phyloP scores from a whole-genome alignment of 352 stramenopile genomes.

The Phytophthora europaea region DNA sequence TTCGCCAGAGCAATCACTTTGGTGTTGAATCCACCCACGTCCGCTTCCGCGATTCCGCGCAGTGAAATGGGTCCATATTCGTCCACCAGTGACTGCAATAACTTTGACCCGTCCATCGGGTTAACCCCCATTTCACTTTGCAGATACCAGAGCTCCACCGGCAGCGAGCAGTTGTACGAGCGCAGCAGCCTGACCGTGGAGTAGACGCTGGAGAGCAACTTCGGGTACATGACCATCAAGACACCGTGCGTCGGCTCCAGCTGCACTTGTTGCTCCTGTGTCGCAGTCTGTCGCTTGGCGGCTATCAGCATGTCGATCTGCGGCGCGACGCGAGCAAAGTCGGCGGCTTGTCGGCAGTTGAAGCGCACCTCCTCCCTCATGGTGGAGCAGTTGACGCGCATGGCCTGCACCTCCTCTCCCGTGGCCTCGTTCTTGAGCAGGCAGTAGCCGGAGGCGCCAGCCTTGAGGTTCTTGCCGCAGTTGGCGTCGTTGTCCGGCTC shows the following conservation, averaged over 20 bases:
- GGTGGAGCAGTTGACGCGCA: slow-evolving; percentile 44
- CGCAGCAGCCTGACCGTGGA: slow-evolving; percentile 47
- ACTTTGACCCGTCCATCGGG: slow-evolving; percentile 16
- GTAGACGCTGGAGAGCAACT: slow-evolving; percentile 50
- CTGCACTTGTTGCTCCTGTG: background rate
- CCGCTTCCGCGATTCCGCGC: slow-evolving; percentile 25
- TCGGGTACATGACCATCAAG: slow-evolving; percentile 62
- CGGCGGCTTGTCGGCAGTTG: slow-evolving; percentile 49
- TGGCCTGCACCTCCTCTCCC: slow-evolving; percentile 39
- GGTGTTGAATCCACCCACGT: slow-evolving; percentile 56
- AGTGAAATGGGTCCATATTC: slow-evolving; percentile 42
- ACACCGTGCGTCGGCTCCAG: slow-evolving; percentile 38
- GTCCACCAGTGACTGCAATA: slow-evolving; percentile 33
- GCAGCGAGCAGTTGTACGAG: slow-evolving; percentile 44
- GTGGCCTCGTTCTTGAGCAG: slow-evolving; percentile 33
- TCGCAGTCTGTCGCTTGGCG: background rate
- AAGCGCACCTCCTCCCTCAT: slow-evolving; percentile 41
- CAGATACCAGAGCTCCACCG: slow-evolving; percentile 63
- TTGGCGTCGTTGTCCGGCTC: slow-evolving; percentile 27
- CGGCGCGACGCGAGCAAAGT: slow-evolving; percentile 48
- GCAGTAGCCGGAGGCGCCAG: slow-evolving; percentile 29
- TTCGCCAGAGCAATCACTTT: slow-evolving; percentile 58
- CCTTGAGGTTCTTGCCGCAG: slow-evolving; percentile 35
- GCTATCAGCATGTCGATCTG: slow-evolving; percentile 28
- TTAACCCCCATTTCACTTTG: slow-evolving; percentile 40